Evolutionary conservation across 805 yeast genomes (phyloP), one percentile per base, ranked within the genome.

Genomic region (Cyberlindnera mycetangii): DNA sequence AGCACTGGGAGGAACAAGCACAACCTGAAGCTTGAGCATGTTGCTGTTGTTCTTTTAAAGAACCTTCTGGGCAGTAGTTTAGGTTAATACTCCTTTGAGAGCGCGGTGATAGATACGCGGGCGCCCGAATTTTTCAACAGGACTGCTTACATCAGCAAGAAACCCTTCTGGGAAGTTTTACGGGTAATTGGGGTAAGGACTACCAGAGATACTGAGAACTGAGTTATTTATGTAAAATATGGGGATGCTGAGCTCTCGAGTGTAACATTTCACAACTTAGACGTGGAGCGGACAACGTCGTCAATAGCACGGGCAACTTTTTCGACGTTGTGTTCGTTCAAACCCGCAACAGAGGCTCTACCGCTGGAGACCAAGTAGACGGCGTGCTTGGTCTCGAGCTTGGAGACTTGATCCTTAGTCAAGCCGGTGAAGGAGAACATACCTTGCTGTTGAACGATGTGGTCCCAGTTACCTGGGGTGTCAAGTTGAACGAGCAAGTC

Each of bases 361-460:
- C 98, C 98, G 44, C 85, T 79, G 36, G 80, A 64, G 17, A 87
- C 87, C 64, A 90, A 65, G 64, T 92, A 92, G 37, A 92, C 81
- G 25, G 83, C 96, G 65, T 83, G 95, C 55, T 83, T 78, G 46
- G 75, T 62, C 58, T 88, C 95, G 50, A 90, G 74, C 53, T 85
- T 75, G 41, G 74, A 76, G 44, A 85, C 96, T 79, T 88, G 92
- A 25, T 78, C 83, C 22, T 84, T 71, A 6, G 76, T 68, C 56
- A 92, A 75, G 2, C 97, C 99, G 24, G 98, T 92, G 70, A 83
- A 92, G 28, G 96, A 89, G 65, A 92, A 92, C 98, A 92, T 92
- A 57, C 99, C 99, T 50, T 87, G 85, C 72, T 93, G 99, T 52
- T 74, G 72, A 37, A 81, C 83, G 59, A 92, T 87, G 68, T 92